Evolutionary conservation across 1,284 basidiomycete genomes (phyloP).

Genomic region (Malassezia dermatis): DNA sequence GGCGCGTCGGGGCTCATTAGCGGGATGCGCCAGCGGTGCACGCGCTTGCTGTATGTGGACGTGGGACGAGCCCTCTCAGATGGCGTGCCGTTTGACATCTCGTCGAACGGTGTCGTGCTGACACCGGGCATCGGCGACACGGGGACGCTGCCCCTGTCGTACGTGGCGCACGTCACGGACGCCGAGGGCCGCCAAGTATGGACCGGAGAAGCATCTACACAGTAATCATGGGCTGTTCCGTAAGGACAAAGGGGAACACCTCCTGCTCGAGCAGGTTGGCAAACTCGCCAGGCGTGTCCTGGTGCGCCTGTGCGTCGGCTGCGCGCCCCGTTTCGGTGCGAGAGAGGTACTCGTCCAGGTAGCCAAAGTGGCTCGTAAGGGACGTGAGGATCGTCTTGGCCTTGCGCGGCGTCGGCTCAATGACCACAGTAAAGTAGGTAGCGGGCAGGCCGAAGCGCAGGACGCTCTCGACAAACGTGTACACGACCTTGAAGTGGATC

Average conservation of each 20-base stretch:
- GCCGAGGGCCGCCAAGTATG: constrained; percentile 25
- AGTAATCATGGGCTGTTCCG: constrained; percentile 24
- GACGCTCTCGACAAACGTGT: constrained; percentile 88
- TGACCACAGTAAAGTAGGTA: constrained; percentile 68
- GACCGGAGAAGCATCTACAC: constrained; percentile 10
- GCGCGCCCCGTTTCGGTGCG: constrained; percentile 10
- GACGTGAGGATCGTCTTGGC: constrained; percentile 64
- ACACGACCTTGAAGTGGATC: constrained; percentile 82
- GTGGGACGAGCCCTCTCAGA: constrained; percentile 60
- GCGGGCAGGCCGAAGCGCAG: constrained; percentile 90
- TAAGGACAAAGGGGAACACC: constrained; percentile 40
- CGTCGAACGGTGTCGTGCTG: constrained; percentile 71
- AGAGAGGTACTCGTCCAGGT: constrained; percentile 57
- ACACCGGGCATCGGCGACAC: constrained; percentile 55
- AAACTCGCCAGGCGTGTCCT: constrained; percentile 44
- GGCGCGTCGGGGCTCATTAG: constrained; percentile 61
- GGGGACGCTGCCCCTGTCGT: constrained; percentile 19
- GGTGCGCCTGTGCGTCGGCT: constrained; percentile 1
- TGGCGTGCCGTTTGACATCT: constrained; percentile 63
- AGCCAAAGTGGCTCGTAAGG: constrained; percentile 67
- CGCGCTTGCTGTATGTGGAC: constrained; percentile 66
- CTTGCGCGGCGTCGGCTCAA: constrained; percentile 72
- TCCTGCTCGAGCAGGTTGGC: constrained; percentile 41
- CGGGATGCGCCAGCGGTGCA: constrained; percentile 60
- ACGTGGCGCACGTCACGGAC: constrained; percentile 25